phyloP scores from a whole-genome alignment of 2,329 filamentous ascomycete species.

The Chaetomium sp. region DNA sequence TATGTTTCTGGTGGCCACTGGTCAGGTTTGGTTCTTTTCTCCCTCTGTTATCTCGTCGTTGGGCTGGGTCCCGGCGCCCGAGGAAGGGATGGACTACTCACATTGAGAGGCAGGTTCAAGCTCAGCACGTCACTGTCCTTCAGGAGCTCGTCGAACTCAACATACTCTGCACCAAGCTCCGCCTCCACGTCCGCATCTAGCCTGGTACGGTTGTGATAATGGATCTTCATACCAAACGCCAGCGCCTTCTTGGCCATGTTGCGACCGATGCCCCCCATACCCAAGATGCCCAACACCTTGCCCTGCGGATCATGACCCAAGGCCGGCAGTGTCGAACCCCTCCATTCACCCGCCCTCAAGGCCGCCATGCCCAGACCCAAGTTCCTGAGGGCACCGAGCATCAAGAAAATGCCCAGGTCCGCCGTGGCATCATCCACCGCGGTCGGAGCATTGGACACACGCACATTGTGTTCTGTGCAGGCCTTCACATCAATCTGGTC shows the following conservation, averaged over 20 bases:
- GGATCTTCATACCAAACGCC: constrained; percentile 68
- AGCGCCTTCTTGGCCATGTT: constrained; percentile 69
- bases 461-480: constrained; percentile 59
- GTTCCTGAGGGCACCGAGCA: constrained; percentile 71
- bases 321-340: constrained; percentile 49
- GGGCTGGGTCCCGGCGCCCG: neutral
- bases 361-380: constrained; percentile 60
- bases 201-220: constrained; percentile 66
- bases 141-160: constrained; percentile 67
- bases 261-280: constrained; percentile 79
- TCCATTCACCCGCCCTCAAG: constrained; percentile 62
- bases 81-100: constrained; percentile 34
- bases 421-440: constrained; percentile 79
- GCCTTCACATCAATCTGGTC: constrained; percentile 72
- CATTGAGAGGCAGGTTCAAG: constrained; percentile 75
- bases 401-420: constrained; percentile 72
- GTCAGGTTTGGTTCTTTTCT: neutral
- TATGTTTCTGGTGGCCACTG: constrained; percentile 41
- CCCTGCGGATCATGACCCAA: constrained; percentile 72
- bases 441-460: constrained; percentile 74
- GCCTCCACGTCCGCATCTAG: constrained; percentile 48
- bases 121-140: constrained; percentile 67
- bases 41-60: too few species aligned
- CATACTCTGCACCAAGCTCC: constrained; percentile 56
- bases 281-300: constrained; percentile 72